phyloP scores from a whole-genome alignment of 805 yeast species.

The Kodamaea leandrae region DNA sequence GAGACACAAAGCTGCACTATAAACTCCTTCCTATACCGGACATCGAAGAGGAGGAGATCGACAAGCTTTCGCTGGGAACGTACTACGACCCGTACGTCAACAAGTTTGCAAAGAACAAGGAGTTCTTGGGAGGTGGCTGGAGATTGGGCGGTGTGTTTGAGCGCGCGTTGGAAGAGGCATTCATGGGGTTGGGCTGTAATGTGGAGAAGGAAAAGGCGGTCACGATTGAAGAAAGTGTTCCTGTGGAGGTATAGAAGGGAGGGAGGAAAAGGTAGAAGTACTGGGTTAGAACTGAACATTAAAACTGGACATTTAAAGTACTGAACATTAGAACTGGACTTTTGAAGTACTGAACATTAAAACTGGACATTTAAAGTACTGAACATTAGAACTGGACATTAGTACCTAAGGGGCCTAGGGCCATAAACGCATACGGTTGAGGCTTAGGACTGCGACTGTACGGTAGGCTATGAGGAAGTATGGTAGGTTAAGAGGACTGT shows the following conservation, averaged over 20 bases:
- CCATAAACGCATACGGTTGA: no score
- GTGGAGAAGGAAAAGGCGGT: conserved; percentile 46
- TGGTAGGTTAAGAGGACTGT: no score
- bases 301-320: no score
- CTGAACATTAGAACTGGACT: no score
- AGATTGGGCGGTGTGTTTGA: conserved; percentile 65
- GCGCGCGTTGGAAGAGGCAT: conserved; percentile 82
- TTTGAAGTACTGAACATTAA: no score
- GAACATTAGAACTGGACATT: no score
- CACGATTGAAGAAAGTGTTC: conserved; percentile 1
- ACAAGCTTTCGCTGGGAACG: conserved; percentile 46
- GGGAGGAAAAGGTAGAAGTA: background rate
- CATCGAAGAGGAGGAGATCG: conserved; percentile 25
- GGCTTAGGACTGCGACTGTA: no score
- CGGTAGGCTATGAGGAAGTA: no score
- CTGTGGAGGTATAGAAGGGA: background rate
- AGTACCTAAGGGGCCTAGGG: no score
- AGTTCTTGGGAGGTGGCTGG: conserved; percentile 85
- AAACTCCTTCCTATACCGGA: conserved; percentile 34
- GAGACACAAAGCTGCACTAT: conserved; percentile 56
- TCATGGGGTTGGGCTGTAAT: conserved; percentile 82
- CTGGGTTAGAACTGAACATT: no score
- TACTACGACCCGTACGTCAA: conserved; percentile 46
- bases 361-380: no score
- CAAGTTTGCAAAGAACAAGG: conserved; percentile 54